Base-by-base conservation (phyloP, 306 rosid genomes). In the Vicia sativa region DNA sequence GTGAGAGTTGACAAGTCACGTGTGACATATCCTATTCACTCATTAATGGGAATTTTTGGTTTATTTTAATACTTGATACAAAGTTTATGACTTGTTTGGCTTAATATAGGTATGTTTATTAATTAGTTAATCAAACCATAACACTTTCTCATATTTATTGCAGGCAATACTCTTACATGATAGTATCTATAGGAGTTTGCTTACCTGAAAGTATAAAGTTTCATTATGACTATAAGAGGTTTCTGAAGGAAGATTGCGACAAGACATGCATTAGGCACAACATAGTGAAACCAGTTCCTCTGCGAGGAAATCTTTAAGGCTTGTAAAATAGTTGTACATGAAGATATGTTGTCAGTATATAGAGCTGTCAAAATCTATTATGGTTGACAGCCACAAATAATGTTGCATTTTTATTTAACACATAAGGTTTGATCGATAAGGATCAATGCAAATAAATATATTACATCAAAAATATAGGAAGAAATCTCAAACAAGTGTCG, bases 21-120 rank as follows among this genome's bases (percentile, higher is more conserved):
- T 41, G 45, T 10, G n/a, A 10, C 45, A 41, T 3, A 41, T 41
- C 18, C 19, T 45, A 13, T 45, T 45, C 52, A 45, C 13, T 45
- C 52, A 41, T 3, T 13, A 41, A 11, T 41, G 45, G 45, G 10
- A 41, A 41, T 1, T 41, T 11, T 41, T 11, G 45, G 45, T 11
- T 10, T 0, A 41, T 41, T 41, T 41, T 11, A 41, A 11, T 14
- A 45, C n/a, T 69, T 41, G 21, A 5, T 53, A 38, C 62, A 18
- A 23, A 68, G 11, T 37, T 23, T 14, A 68, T 21, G 52, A 23
- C 65, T 26, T 53, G 65, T 55, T 69, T 26, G 74, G 55, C 43
- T 69, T 11, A 29, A 41, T 55, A 9, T 34, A 35, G 16, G 37
- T 50, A 67, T 48, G n/a, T 13, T 19, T 65, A 48, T 9, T 65